Evolutionary conservation across 2,329 filamentous ascomycete genomes (phyloP).

Genomic region (Claviceps capensis): DNA sequence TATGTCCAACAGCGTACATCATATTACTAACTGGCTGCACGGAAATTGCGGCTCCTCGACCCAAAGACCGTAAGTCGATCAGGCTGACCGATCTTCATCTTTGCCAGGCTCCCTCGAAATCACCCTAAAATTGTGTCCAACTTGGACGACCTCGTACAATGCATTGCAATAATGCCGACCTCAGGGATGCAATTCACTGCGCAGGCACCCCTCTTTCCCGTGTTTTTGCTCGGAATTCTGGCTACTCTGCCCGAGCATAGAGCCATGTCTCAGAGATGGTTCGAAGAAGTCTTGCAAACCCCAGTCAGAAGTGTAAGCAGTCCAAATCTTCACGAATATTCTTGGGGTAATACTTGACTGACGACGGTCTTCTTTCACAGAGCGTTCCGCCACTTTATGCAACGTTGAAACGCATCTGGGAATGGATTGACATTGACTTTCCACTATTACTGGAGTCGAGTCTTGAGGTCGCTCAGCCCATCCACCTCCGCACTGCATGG

Average conservation of each 20-base stretch:
- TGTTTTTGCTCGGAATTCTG: conserved; percentile 26
- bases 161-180: conserved; percentile 27
- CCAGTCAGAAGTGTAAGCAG: conserved; percentile 27
- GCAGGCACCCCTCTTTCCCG: conserved; percentile 27
- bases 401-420: conserved; percentile 20
- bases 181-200: conserved; percentile 26
- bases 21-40: background rate
- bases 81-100: background rate
- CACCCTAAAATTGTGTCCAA: conserved; percentile 20
- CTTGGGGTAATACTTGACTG: background rate
- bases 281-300: conserved; percentile 21
- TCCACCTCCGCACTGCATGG: conserved; percentile 21
- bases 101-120: conserved; percentile 21
- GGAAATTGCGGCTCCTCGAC: conserved; percentile 1
- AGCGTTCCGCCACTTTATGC: conserved; percentile 26
- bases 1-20: conserved; percentile 7
- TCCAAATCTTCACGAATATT: background rate
- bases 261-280: conserved; percentile 20
- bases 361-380: conserved; percentile 9
- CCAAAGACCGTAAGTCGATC: background rate
- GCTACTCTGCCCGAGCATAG: conserved; percentile 17
- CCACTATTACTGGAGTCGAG: conserved; percentile 7
- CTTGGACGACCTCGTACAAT: conserved; percentile 20
- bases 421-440: conserved; percentile 20
- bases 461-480: conserved; percentile 9